Conservation (phyloP, 1,284 basidiomycete species). For the Cryptococcus sp. region DNA sequence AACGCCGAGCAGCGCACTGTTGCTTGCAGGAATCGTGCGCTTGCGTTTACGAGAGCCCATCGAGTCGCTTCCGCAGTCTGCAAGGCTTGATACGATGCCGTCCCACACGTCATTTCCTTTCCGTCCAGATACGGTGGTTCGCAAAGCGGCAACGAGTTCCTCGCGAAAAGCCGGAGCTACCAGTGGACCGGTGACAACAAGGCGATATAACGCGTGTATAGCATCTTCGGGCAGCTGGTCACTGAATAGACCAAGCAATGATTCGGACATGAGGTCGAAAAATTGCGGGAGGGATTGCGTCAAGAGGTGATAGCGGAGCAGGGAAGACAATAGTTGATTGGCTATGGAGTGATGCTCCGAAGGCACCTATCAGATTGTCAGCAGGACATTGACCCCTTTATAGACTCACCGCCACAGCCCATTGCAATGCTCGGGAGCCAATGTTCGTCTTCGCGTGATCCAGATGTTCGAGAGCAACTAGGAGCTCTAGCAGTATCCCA, state of each 20-base stretch:
- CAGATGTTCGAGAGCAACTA: conserved; percentile 28
- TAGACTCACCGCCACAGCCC: conserved; percentile 38
- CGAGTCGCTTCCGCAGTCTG: too few relatives aligned
- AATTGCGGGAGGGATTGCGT: conserved; percentile 34
- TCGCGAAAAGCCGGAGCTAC: conserved; percentile 2
- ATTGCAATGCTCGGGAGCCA: conserved; percentile 29
- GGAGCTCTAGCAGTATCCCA: conserved; percentile 21
- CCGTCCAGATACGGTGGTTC: conserved; percentile 3
- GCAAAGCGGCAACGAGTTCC: conserved; percentile 5
- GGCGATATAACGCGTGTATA: conserved; percentile 26
- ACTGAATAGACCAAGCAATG: conserved; percentile 24
- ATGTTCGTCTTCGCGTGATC: conserved; percentile 34
- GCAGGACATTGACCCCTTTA: not conserved
- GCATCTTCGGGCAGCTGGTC: conserved; percentile 18
- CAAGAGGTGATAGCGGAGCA: conserved; percentile 35
- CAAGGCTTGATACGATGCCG: not conserved
- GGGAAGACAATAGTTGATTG: conserved; percentile 21
- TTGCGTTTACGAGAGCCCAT: not conserved
- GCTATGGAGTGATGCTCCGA: conserved; percentile 11
- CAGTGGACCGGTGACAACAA: conserved; percentile 30
- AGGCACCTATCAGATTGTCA: conserved; percentile 10
- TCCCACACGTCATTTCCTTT: conserved; percentile 9
- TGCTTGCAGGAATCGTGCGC: not conserved
- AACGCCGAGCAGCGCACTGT: conserved; percentile 10
- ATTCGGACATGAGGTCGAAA: conserved; percentile 23